Evolutionary conservation across 805 yeast species (phyloP), one percentile per base, ranked within the genome.

Genomic region (Jamesozyma rosinii): DNA sequence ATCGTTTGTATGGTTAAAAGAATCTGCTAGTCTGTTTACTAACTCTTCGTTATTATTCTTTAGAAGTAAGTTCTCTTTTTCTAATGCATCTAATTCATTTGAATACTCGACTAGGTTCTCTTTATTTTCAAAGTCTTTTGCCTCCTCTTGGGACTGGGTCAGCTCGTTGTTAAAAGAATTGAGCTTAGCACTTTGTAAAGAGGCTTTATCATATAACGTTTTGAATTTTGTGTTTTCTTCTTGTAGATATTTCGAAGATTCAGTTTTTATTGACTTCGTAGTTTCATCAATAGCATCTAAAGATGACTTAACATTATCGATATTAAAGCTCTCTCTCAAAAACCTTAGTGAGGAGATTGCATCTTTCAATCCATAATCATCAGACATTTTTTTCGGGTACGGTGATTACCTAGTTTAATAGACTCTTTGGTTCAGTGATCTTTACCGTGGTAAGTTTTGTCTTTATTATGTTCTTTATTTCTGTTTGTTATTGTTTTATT

Each of bases 41-140:
- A 45, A 47, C 11, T 44, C 46, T 38, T 58, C 61, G 15, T 56
- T 43, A 17, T 48, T 42, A 20, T 47, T 43, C 44, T 58, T 49
- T 38, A 58, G 36, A 11, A 43, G 27, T 4, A 49, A 50, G 21
- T 55, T 49, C 4, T 49, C 44, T 8, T 47, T 47, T 38, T 57
- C 61, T 19, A 59, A 34, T 11, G 34, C 41, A 33, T 58, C 58
- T 5, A 61, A 42, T 26, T 57, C 56, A 5, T 48, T 44, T 1
- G 65, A 49, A 2, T 63, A 44, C n/a, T 43, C 42, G 8, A 46
- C 41, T 17, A 54, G 26, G 15, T 45, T 45, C 17, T 48, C 51
- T 32, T 50, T 44, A 26, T 54, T 45, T 5, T 38, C 40, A 29
- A 47, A 42, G 30, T 45, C 40, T 22, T 46, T 44, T 5, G 57